Percentiles rank a stretch among this genome's conserved stretches.
phyloP scores from a whole-genome alignment of 441 rosid genomes.

The Rhodomyrtus psidioides region DNA sequence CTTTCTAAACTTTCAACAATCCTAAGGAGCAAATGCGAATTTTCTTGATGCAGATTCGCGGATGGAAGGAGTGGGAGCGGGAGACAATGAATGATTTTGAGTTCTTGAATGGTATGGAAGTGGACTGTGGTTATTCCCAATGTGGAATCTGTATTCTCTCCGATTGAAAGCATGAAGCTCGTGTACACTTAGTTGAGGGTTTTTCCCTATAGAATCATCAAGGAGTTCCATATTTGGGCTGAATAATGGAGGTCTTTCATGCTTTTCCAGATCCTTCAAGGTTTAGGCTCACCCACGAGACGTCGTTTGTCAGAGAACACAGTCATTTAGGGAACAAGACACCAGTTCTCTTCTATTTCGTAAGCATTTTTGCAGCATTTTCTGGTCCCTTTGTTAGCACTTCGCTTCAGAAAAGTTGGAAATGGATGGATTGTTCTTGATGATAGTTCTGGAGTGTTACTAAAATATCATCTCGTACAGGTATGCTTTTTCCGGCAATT shows the following conservation, averaged over 20 bases:
- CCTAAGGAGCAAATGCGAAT: background rate
- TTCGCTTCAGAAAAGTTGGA: background rate
- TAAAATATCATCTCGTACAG: slow-evolving; percentile 24
- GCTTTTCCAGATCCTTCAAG: slow-evolving; percentile 54
- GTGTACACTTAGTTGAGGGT: background rate
- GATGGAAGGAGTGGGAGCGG: slow-evolving; percentile 80
- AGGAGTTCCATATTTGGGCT: background rate
- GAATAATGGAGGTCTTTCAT: slow-evolving; percentile 26
- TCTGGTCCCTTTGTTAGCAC: background rate
- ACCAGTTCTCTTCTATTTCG: slow-evolving; percentile 47
- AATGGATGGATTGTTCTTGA: background rate
- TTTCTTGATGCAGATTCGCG: slow-evolving; percentile 54
- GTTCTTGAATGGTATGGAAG: slow-evolving; percentile 34
- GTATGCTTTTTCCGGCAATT: slow-evolving; percentile 84
- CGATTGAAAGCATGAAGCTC: background rate
- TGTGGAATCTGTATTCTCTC: background rate
- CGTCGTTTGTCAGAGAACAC: slow-evolving; percentile 78
- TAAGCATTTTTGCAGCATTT: slow-evolving; percentile 19
- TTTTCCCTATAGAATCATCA: background rate
- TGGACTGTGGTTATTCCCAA: background rate
- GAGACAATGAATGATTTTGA: slow-evolving; percentile 32
- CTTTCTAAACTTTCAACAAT: background rate
- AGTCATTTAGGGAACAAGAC: slow-evolving; percentile 43
- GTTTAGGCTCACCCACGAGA: slow-evolving; percentile 88
- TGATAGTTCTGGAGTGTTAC: background rate